phyloP scores from a whole-genome alignment of 106 monocot species.

The Apostasia ramifera region DNA sequence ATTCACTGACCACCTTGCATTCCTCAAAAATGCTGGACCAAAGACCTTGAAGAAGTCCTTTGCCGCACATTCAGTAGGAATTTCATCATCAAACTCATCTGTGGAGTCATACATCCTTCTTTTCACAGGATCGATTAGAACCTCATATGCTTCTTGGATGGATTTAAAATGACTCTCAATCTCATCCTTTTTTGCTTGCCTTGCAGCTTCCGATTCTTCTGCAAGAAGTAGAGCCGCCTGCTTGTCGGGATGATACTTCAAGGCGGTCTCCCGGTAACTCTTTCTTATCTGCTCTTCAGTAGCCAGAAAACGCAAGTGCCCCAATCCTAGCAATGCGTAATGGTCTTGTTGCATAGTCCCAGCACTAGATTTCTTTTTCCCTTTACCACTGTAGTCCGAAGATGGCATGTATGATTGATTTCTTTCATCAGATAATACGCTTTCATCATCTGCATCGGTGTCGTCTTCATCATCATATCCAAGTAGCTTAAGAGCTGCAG shows the following conservation, averaged over 20 bases:
- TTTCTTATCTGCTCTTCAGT: slow-evolving; percentile 88
- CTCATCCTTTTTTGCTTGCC: slow-evolving; percentile 55
- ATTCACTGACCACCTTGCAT: slow-evolving; percentile 74
- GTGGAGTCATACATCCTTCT: slow-evolving; percentile 93
- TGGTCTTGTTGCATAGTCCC: slow-evolving; percentile 77
- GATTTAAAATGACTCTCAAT: slow-evolving; percentile 83
- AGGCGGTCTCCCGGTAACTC: slow-evolving; percentile 88
- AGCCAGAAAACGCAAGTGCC: slow-evolving; percentile 79
- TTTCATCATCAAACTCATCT: slow-evolving; percentile 91
- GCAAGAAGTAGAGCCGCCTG: slow-evolving; percentile 69
- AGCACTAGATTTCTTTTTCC: slow-evolving; percentile 62
- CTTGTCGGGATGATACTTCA: slow-evolving; percentile 94
- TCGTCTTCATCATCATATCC: slow-evolving; percentile 71
- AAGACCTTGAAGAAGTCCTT: slow-evolving; percentile 86
- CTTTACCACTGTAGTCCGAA: slow-evolving; percentile 56
- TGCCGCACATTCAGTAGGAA: slow-evolving; percentile 80
- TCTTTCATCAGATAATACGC: slow-evolving; percentile 60
- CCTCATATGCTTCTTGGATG: slow-evolving; percentile 94
- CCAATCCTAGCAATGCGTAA: slow-evolving; percentile 75
- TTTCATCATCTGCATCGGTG: slow-evolving; percentile 57
- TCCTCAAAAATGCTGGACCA: slow-evolving; percentile 84
- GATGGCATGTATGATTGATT: slow-evolving; percentile 44
- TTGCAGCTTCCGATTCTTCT: slow-evolving; percentile 61
- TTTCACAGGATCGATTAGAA: slow-evolving; percentile 79
- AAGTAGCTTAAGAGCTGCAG: slow-evolving; percentile 51